phyloP scores from a whole-genome alignment of 257 asterid species.

The Misopates orontium region DNA sequence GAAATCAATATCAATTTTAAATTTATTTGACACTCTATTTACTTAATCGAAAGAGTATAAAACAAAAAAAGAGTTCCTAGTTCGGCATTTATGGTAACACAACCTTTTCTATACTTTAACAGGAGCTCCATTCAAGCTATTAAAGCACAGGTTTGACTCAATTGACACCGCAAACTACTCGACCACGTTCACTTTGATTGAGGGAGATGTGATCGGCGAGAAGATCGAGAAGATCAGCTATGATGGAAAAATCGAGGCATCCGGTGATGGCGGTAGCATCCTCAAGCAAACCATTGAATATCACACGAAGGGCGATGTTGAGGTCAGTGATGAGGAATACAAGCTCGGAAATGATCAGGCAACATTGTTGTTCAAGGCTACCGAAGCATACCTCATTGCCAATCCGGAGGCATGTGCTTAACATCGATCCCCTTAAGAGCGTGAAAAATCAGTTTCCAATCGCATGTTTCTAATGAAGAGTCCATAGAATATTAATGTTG shows the following conservation, averaged over 20 bases:
- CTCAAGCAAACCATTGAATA: slow-evolving; percentile 31
- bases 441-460: no score
- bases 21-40: no score
- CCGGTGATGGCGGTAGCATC: slow-evolving; percentile 36
- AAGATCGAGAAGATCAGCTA: slow-evolving; percentile 36
- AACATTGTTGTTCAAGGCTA: slow-evolving; percentile 33
- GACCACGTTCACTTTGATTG: slow-evolving; percentile 33
- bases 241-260: slow-evolving; percentile 31
- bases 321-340: slow-evolving; percentile 36
- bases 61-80: no score
- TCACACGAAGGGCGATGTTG: slow-evolving; percentile 36
- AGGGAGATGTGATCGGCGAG: slow-evolving; percentile 37
- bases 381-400: slow-evolving; percentile 34
- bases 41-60: no score
- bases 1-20: no score
- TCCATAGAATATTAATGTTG: no score
- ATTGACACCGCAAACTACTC: slow-evolving; percentile 32
- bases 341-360: slow-evolving; percentile 35
- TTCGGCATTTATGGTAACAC: no score
- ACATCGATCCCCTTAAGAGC: no score
- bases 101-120: no score
- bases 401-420: slow-evolving; percentile 1
- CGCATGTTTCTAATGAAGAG: no score
- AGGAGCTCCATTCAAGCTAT: slow-evolving; percentile 35
- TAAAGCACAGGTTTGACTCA: slow-evolving; percentile 37